Evolutionary conservation across 2,329 filamentous ascomycete genomes (phyloP).

Genomic region (Podosphaera xanthii): DNA sequence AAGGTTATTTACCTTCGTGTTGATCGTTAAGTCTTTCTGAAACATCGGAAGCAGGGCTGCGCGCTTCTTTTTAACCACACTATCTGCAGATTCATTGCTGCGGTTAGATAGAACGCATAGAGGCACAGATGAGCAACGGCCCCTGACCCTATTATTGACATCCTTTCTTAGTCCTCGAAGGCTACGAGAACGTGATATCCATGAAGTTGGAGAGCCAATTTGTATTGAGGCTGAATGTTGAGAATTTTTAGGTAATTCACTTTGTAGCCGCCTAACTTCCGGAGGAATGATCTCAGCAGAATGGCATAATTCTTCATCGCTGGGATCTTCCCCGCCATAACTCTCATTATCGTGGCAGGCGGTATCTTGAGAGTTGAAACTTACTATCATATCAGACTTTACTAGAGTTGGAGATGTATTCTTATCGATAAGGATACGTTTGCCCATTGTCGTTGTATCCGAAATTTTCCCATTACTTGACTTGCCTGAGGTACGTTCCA

Average conservation of each 20-base stretch:
- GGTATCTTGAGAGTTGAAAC: slow-evolving; percentile 5
- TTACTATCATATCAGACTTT: slow-evolving; percentile 13
- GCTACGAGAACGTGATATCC: slow-evolving; percentile 33
- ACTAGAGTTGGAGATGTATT: slow-evolving; percentile 12
- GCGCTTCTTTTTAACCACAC: background rate
- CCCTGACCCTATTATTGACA: slow-evolving; percentile 20
- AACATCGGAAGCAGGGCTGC: background rate
- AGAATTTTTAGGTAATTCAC: slow-evolving; percentile 23
- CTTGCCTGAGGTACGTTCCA: slow-evolving; percentile 7
- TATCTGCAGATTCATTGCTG: slow-evolving; percentile 7
- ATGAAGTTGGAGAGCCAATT: slow-evolving; percentile 30
- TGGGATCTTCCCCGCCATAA: slow-evolving; percentile 8
- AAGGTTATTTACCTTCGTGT: background rate
- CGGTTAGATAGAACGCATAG: slow-evolving; percentile 15
- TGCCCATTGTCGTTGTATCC: slow-evolving; percentile 12
- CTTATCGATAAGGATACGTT: slow-evolving; percentile 13
- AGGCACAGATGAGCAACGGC: slow-evolving; percentile 31
- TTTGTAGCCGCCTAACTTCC: background rate
- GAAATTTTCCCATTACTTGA: slow-evolving; percentile 10
- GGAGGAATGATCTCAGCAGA: slow-evolving; percentile 6
- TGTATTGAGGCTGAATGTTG: slow-evolving; percentile 36
- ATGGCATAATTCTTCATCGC: slow-evolving; percentile 7
- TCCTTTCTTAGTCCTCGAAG: slow-evolving; percentile 31
- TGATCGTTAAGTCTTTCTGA: background rate
- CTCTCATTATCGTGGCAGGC: slow-evolving; percentile 10